Evolutionary conservation across 352 stramenopile genomes (phyloP), one percentile per base, ranked within the genome.

Genomic region (Elongisporangium senticosum): DNA sequence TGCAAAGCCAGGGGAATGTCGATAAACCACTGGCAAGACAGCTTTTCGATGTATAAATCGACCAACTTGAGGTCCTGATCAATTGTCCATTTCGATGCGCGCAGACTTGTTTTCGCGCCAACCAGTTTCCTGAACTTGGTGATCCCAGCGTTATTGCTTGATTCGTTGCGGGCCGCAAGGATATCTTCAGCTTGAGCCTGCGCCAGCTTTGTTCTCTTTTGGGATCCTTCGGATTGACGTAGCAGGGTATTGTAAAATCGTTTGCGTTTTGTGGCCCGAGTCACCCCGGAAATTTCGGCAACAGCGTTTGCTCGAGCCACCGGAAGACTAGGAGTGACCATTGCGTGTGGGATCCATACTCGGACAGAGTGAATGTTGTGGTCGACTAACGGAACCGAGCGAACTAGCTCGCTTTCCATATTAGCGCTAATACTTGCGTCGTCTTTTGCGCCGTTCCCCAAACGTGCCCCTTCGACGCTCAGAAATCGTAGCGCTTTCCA

Each of bases 401-500:
- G 72, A 54, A 91, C 79, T 13, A 82, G 51, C 48, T 79, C 76
- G n/a, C 67, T 64, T 62, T 89, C 74, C 20, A 82, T 40, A 21
- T 88, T 76, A 8, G 85, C 56, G 26, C 74, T 87, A 24, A 87
- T 55, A 51, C 64, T 68, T 14, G 76, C 68, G 3, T 54, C 56
- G 51, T 77, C 70, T 4, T 63, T 54, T 1, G 54, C 71, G 15
- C 68, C 61, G 24, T 43, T 81, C 8, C 82, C 77, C 47, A 91
- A 53, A 22, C 69, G 73, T 52, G 71, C 83, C 1, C 81, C 79
- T 56, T 93, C 82, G 2, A 90, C 55, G 39, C 75, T 86, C 48
- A 93, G 65, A 52, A 90, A 87, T n/a, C 74, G 72, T 26, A 93
- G 60, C 3, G 77, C 71, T 8, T 87, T 86, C 83, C 83, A 93